Evolutionary conservation across 2,329 filamentous ascomycete species (phyloP).

Genomic region (Microsporum audouinii): DNA sequence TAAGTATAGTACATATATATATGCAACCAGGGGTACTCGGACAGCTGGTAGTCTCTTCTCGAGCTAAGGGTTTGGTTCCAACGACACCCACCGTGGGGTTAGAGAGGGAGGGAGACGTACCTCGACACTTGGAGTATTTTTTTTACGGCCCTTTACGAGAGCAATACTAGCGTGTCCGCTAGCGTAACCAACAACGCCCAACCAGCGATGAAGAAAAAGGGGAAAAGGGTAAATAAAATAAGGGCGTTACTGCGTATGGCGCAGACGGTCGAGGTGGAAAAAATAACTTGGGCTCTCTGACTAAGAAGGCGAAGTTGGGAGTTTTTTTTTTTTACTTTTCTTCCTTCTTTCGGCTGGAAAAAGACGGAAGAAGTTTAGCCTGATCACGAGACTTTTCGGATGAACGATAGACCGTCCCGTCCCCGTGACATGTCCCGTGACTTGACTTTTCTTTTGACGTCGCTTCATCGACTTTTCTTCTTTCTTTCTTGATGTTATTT

Average conservation of each 20-base stretch:
- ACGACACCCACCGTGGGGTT: neutral
- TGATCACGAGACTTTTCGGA: too few species aligned
- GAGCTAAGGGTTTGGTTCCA: slow-evolving; percentile 1
- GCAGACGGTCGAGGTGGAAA: neutral
- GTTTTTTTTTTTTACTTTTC: too few species aligned
- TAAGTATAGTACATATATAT: neutral
- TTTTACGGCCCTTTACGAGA: neutral
- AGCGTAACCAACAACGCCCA: slow-evolving; percentile 2
- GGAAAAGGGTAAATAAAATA: neutral
- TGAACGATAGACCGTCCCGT: too few species aligned
- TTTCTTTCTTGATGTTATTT: neutral
- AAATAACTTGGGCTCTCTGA: neutral
- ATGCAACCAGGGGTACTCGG: slow-evolving; percentile 5
- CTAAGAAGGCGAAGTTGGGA: neutral
- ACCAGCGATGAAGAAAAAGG: neutral
- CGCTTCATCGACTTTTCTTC: neutral
- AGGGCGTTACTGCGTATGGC: neutral
- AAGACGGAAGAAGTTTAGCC: too few species aligned
- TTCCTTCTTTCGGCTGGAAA: too few species aligned
- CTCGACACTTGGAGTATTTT: neutral
- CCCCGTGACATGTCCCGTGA: too few species aligned
- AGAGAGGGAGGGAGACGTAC: neutral
- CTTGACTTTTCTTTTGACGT: neutral
- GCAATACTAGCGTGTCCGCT: neutral
- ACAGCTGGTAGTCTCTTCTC: neutral